phyloP scores from a whole-genome alignment of 208 protist species.

The Crithidia bombi region DNA sequence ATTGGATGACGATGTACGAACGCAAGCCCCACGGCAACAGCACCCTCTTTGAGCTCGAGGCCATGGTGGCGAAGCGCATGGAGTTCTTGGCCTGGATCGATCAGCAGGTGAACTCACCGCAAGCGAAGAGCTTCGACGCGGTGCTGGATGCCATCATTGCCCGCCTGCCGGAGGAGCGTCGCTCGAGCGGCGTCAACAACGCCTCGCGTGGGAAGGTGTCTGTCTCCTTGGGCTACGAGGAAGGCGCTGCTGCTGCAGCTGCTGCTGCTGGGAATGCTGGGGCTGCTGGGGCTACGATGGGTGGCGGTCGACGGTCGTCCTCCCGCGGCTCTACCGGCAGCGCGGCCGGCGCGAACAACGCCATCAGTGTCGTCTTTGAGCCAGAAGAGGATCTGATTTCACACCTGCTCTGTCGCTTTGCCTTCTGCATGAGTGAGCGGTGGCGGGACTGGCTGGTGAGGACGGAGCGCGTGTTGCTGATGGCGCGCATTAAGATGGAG shows the following conservation, averaged over 20 bases:
- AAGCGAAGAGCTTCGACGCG: constrained; percentile 52
- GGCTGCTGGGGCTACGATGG: not conserved
- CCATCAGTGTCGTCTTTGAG: constrained; percentile 64
- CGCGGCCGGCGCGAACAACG: constrained; percentile 9
- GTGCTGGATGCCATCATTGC: constrained; percentile 73
- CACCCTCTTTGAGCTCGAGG: constrained; percentile 84
- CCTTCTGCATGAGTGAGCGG: constrained; percentile 91
- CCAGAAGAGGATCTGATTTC: constrained; percentile 81
- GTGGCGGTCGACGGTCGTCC: constrained; percentile 34
- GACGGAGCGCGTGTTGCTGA: constrained; percentile 83
- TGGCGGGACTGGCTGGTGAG: constrained; percentile 90
- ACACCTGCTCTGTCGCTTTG: constrained; percentile 80
- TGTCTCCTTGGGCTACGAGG: constrained; percentile 35
- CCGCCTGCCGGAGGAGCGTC: constrained; percentile 69
- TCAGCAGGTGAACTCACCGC: constrained; percentile 70
- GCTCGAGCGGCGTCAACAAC: constrained; percentile 33
- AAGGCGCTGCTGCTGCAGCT: constrained; percentile 3
- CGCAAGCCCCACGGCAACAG: constrained; percentile 59
- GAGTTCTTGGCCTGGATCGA: constrained; percentile 90
- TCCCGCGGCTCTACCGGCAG: constrained; percentile 35
- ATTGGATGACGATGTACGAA: constrained; percentile 85
- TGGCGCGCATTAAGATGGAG: constrained; percentile 73
- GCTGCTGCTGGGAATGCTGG: not conserved
- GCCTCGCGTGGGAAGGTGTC: constrained; percentile 14
- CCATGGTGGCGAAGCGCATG: constrained; percentile 87